Evolutionary conservation across 2,329 filamentous ascomycete species (phyloP), one percentile per base, ranked within the genome.

Genomic region (Aureobasidium sp.): DNA sequence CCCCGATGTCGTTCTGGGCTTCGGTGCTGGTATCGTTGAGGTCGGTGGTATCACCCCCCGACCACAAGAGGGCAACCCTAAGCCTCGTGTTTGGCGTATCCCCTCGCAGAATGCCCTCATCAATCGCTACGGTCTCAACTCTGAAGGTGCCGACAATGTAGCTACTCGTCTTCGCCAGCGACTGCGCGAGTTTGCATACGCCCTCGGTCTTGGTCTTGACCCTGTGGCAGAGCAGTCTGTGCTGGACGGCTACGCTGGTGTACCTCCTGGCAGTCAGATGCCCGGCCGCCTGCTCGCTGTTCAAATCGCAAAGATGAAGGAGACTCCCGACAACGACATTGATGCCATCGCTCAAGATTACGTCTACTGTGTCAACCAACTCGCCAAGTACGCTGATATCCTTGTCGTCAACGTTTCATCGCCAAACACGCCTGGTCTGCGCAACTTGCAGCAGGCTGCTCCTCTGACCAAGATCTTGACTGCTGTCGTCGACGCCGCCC

Each of bases 351-450:
- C 82, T 56, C 82, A 83, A 27, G 84, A 88, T 68, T 97, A 97
- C 72, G 89, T 94, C n/a, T 90, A 89, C 74, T 96, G 93, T 69
- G 92, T 97, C 3, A 81, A 88, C 61, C 82, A 87, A 49, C 79
- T 99, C 41, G 94, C 88, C 4, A 87, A 83, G 56, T 99, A 96
- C 72, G 91, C 94, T 12, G 94, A 99, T 70, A 88, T 99, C 39
- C 78, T 99, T n/a, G 93, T 97, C 8, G 94, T 99, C 71, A 99
- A 99, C 70, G 94, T 99, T 55, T 96, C 91, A 70, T 95, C 90
- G 68, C 94, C 94, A 27, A 99, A 99, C 77, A 97, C 93, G 0
- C 93, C 93, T 0, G 93, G 94, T 0, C 82, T 97, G 53, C 85
- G 94, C 27, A 88, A 91, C 62, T 79, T 99, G 41, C 94, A 99